Base-by-base conservation (phyloP, 2,329 filamentous ascomycete genomes). In the Claviceps purpurea region DNA sequence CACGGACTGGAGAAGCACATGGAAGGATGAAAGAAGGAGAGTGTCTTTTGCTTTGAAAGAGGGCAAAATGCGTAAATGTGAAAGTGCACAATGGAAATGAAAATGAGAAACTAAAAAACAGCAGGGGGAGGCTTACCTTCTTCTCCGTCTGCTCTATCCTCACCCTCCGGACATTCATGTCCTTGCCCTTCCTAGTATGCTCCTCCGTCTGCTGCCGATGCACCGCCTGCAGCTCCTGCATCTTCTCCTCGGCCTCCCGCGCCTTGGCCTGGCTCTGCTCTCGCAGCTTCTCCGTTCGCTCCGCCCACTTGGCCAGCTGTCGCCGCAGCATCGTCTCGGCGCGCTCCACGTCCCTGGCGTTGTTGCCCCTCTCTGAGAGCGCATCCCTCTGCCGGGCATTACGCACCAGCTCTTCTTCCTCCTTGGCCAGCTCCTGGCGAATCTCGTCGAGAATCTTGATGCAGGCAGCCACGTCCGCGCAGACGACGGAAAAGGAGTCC, bases 81-180 rank as follows among this genome's bases (percentile, higher is more conserved):
- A 30, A 30, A 10, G 26, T 26, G 7, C 26, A 26, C 2, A 30
- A 8, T 30, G 26, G n/a, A 14, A 5, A 10, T 10, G 16, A 2
- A 13, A 3, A 14, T 4, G 4, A 8, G 13, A 5, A 26, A 30
- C 37, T n/a, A 22, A 18, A 37, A 42, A 30, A 18, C 10, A 11
- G 5, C 13, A 0, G 13, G 11, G 11, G 7, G 5, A 30, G 37
- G 52, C 58, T 51, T 73, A 89, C 89, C 87, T 97, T 97, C 73
- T 97, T 97, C 77, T 97, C 91, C 8, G 89, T 95, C 73, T 96
- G 89, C 70, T 98, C 93, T 57, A 98, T 97, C 55, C 90, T 77
- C n/a, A 96, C 88, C 59, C 87, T 81, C 61, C 90, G 77, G 64
- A 86, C 82, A 73, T 98, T 93, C 72, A 97, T 94, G 63, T 97